A percentile compares a stretch with the other conserved stretches of the same genome.
phyloP scores from a whole-genome alignment of 1,284 basidiomycete genomes.

The Cutaneotrichosporon arboriforme region DNA sequence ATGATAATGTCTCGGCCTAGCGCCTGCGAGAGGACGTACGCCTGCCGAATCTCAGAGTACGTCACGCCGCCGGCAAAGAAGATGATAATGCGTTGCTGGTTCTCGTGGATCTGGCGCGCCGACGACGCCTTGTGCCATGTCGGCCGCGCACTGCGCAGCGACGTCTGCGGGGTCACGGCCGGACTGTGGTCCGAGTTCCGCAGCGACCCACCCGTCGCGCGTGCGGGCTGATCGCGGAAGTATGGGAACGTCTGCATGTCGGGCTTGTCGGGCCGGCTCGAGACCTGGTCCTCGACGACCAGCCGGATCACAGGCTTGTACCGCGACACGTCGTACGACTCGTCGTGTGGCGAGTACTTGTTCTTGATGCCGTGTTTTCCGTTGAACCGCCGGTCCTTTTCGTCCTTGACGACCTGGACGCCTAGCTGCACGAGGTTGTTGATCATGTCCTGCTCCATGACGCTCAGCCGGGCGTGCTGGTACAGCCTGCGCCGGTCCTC shows the following conservation, averaged over 20 bases:
- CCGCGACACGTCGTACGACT: constrained; percentile 92
- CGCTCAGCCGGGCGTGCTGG: constrained; percentile 85
- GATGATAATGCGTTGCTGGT: constrained; percentile 73
- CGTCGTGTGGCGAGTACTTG: constrained; percentile 61
- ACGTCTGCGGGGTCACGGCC: constrained; percentile 35
- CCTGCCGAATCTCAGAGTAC: constrained; percentile 87
- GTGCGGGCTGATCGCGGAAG: constrained; percentile 74
- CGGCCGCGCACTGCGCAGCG: constrained; percentile 69
- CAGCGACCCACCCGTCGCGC: constrained; percentile 32
- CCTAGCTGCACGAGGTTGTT: constrained; percentile 83
- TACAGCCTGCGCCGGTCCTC: constrained; percentile 91
- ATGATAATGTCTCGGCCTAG: constrained; percentile 86
- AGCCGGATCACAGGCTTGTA: constrained; percentile 82
- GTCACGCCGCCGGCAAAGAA: constrained; percentile 96
- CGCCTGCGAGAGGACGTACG: constrained; percentile 68
- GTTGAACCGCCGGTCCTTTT: constrained; percentile 52
- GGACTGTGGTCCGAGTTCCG: constrained; percentile 1
- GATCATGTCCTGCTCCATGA: constrained; percentile 89
- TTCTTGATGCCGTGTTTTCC: constrained; percentile 71
- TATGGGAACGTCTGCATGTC: constrained; percentile 69
- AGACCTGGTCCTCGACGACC: constrained; percentile 80
- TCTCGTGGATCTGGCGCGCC: constrained; percentile 37
- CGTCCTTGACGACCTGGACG: constrained; percentile 68
- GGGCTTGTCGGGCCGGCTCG: constrained; percentile 66
- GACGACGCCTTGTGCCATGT: constrained; percentile 66